Percentiles rank a stretch among this genome's conserved stretches.
phyloP scores from a whole-genome alignment of 768 basidiomycete genomes.

The Tricholoma furcatifolium region DNA sequence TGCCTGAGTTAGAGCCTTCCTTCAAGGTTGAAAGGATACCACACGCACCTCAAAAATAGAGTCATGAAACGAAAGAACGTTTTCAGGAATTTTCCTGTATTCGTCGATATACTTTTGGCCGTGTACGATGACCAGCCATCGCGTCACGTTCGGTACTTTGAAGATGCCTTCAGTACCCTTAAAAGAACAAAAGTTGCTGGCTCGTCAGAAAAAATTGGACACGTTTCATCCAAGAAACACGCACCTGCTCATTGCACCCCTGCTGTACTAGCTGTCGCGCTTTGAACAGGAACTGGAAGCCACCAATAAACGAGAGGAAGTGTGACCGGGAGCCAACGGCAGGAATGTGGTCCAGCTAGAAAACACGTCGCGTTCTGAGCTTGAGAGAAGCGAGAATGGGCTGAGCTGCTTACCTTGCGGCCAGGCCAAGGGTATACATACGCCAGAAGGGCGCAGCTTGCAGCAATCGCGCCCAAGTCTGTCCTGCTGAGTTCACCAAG shows the following conservation, averaged over 20 bases:
- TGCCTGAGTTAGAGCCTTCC: background rate
- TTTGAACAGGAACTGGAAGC: constrained; percentile 21
- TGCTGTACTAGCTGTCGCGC: constrained; percentile 22
- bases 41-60: constrained; percentile 29
- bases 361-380: background rate
- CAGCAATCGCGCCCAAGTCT: background rate
- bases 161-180: constrained; percentile 26
- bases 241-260: constrained; percentile 22
- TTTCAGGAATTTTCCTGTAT: constrained; percentile 36
- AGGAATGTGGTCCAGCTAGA: constrained; percentile 19
- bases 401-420: background rate
- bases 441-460: background rate
- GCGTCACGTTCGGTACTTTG: constrained; percentile 20
- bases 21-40: background rate
- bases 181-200: background rate
- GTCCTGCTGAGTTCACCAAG: background rate
- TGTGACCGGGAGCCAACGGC: constrained; percentile 23
- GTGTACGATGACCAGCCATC: constrained; percentile 40
- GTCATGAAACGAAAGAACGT: constrained; percentile 35
- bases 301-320: constrained; percentile 23
- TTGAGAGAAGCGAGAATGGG: background rate
- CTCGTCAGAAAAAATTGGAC: background rate
- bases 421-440: constrained; percentile 3
- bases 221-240: background rate
- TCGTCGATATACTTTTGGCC: constrained; percentile 36